Conservation (phyloP, 2,329 filamentous ascomycete species). For the Cadophora malorum region DNA sequence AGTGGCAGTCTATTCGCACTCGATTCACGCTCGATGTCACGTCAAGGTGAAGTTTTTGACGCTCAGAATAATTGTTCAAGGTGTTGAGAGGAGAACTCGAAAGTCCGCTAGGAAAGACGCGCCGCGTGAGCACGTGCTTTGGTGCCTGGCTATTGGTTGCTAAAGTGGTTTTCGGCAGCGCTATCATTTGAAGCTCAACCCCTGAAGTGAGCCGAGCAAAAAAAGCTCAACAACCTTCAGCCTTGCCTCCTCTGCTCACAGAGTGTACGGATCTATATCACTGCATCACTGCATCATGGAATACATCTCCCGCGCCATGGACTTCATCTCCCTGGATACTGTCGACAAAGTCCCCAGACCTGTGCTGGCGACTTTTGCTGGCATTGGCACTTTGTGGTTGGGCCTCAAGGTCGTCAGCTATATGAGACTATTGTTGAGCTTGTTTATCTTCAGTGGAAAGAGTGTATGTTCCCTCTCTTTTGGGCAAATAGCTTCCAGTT, state of each 20-base stretch:
- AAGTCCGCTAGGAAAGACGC: not conserved
- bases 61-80: not conserved
- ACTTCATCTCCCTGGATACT: conserved; percentile 6
- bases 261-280: not conserved
- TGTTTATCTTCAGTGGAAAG: conserved; percentile 71
- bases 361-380: conserved; percentile 46
- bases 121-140: conserved; percentile 7
- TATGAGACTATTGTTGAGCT: conserved; percentile 66
- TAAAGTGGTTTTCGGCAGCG: not conserved
- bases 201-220: not conserved
- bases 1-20: not conserved
- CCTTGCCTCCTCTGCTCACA: not conserved
- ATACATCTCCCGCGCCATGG: conserved; percentile 9
- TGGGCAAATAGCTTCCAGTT: not conserved
- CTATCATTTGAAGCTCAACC: not conserved
- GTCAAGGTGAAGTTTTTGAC: not conserved
- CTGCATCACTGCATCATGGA: not conserved
- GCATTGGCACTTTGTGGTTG: conserved; percentile 65
- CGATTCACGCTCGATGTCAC: not conserved
- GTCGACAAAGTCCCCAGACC: conserved; percentile 30
- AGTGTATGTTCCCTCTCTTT: conserved; percentile 54
- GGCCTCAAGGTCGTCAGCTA: conserved; percentile 63
- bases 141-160: not conserved
- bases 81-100: not conserved
- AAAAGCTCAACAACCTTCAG: conserved; percentile 3